A percentile compares a stretch with the other conserved stretches of the same genome.
Conservation (phyloP, 2,329 filamentous ascomycete species). For the Clonostachys rosea region DNA sequence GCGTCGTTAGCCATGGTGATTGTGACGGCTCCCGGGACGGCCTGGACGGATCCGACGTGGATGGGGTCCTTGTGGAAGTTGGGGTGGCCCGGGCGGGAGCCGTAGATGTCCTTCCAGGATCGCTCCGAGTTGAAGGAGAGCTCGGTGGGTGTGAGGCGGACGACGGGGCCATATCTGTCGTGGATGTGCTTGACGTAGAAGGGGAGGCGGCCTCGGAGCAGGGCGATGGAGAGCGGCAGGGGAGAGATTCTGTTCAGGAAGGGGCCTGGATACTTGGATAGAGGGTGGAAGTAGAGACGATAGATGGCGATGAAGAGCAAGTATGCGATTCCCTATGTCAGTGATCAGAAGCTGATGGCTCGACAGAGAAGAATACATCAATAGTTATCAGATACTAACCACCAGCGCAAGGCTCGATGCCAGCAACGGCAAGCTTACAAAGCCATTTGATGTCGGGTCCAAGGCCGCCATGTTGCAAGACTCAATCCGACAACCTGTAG, state of each 20-base stretch:
- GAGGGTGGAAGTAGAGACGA: conserved; percentile 22
- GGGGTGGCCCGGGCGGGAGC: conserved; percentile 11
- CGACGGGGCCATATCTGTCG: conserved; percentile 22
- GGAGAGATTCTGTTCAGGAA: conserved; percentile 8
- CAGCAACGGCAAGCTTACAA: too few relatives aligned
- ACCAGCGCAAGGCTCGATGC: too few relatives aligned
- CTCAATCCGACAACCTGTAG: too few relatives aligned
- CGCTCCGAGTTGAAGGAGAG: conserved; percentile 28
- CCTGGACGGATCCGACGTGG: conserved; percentile 13
- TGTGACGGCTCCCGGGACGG: conserved; percentile 22
- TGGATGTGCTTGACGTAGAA: conserved; percentile 14
- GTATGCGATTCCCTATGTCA: conserved; percentile 2
- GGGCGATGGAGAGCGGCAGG: conserved; percentile 3
- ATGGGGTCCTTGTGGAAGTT: conserved; percentile 11
- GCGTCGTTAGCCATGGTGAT: conserved; percentile 20
- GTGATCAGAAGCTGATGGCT: neutral
- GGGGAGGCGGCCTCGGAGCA: conserved; percentile 9
- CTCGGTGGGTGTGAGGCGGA: conserved; percentile 32
- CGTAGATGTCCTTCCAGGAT: conserved; percentile 35
- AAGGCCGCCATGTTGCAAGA: too few relatives aligned
- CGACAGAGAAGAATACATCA: neutral
- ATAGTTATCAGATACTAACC: neutral
- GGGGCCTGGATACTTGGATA: conserved; percentile 17
- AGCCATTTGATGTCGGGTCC: too few relatives aligned
- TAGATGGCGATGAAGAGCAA: conserved; percentile 9